phyloP scores from a whole-genome alignment of 1,139 yeast genomes.

The Protomyces macrosporus region DNA sequence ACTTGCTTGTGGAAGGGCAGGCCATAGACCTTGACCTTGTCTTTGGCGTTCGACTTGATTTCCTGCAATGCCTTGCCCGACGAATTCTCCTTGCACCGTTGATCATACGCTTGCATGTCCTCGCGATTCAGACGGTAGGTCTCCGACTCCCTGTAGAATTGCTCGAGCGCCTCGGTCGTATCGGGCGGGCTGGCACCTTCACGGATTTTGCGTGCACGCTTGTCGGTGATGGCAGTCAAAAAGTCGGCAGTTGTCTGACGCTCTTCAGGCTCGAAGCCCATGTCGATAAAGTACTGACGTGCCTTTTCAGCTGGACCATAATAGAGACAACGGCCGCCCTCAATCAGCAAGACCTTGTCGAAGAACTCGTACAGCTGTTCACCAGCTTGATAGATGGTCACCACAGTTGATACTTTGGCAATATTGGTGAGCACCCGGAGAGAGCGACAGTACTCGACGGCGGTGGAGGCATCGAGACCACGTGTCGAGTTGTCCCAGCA shows the following conservation, averaged over 20 bases:
- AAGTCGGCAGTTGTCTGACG: slow-evolving; percentile 81
- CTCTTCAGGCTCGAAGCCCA: slow-evolving; percentile 67
- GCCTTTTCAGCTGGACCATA: slow-evolving; percentile 62
- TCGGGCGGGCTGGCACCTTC: slow-evolving; percentile 54
- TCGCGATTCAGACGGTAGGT: neutral
- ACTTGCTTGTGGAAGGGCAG: neutral
- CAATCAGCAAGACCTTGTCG: slow-evolving; percentile 66
- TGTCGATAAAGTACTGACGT: slow-evolving; percentile 52
- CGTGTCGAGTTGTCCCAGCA: slow-evolving; percentile 75
- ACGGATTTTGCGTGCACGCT: neutral
- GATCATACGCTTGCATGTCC: slow-evolving; percentile 40
- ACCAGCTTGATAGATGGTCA: slow-evolving; percentile 78
- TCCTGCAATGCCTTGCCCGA: slow-evolving; percentile 38
- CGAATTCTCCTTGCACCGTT: slow-evolving; percentile 43
- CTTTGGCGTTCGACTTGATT: neutral
- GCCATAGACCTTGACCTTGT: neutral
- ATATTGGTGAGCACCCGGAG: slow-evolving; percentile 60
- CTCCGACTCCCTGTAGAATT: slow-evolving; percentile 48
- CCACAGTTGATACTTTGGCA: slow-evolving; percentile 56
- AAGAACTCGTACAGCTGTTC: slow-evolving; percentile 65
- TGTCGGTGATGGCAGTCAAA: slow-evolving; percentile 44
- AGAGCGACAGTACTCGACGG: slow-evolving; percentile 67
- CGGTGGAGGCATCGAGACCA: slow-evolving; percentile 57
- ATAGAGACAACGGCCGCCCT: slow-evolving; percentile 71
- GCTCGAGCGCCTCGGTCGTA: slow-evolving; percentile 62